phyloP scores from a whole-genome alignment of 768 basidiomycete species.

The Calocybe indica region DNA sequence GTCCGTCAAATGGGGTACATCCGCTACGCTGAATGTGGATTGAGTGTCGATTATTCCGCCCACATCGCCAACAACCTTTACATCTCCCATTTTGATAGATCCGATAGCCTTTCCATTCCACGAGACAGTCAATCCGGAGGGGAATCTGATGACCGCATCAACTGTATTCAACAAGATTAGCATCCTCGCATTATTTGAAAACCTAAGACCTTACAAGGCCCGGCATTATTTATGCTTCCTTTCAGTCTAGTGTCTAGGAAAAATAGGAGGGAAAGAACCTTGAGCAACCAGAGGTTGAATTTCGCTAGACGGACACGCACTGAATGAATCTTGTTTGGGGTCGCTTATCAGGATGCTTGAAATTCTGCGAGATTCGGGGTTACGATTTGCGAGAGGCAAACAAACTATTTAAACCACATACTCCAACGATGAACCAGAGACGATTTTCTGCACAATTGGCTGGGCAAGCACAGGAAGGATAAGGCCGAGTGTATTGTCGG shows the following conservation, averaged over 20 bases:
- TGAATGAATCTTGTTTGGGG: slow-evolving; percentile 51
- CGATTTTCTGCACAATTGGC: slow-evolving; percentile 71
- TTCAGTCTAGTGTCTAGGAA: slow-evolving; percentile 41
- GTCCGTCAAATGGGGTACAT: slow-evolving; percentile 49
- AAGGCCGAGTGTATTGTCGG: slow-evolving; percentile 55
- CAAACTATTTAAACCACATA: slow-evolving; percentile 15
- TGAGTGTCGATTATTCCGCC: slow-evolving; percentile 54
- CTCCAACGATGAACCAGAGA: slow-evolving; percentile 52
- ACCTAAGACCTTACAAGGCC: slow-evolving; percentile 50
- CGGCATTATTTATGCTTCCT: slow-evolving; percentile 63
- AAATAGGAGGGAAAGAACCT: no score
- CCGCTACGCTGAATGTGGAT: slow-evolving; percentile 51
- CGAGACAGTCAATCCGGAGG: slow-evolving; percentile 50
- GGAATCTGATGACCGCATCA: slow-evolving; percentile 64
- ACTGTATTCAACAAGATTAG: slow-evolving; percentile 28
- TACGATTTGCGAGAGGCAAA: background rate
- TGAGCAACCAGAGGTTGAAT: background rate
- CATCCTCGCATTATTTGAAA: background rate
- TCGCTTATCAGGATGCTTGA: slow-evolving; percentile 56
- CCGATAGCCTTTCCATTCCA: slow-evolving; percentile 59
- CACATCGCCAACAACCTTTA: slow-evolving; percentile 53
- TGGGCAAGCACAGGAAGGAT: slow-evolving; percentile 66
- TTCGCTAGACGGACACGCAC: slow-evolving; percentile 23
- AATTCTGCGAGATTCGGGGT: slow-evolving; percentile 29
- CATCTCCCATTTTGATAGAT: slow-evolving; percentile 51